Evolutionary conservation across 345 rosid genomes (phyloP), one percentile per base, ranked within the genome.

Genomic region (Microthlaspi erraticum): DNA sequence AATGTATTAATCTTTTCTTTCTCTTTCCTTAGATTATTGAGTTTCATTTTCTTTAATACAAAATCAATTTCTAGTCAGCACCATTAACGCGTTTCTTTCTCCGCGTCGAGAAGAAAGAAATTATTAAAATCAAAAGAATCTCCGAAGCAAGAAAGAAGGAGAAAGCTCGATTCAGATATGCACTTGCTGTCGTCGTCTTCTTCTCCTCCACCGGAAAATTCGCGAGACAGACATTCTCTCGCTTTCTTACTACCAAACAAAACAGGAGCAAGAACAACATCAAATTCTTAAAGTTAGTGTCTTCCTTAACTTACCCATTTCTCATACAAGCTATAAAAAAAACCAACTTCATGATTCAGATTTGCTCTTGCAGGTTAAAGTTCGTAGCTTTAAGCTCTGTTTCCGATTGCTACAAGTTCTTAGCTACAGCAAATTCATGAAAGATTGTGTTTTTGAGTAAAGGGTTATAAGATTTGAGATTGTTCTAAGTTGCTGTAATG

Each of bases 81-180:
- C 66, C 81, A 66, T 83, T 70, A 80, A 80, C 91, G 89, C 91
- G 91, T 91, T 85, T 70, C 71, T 16, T 68, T 75, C 70, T 60
- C 53, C 23, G 60, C 48, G 62, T 67, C 18, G 32, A 67, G 26
- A 23, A 23, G 26, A 23, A 23, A 23, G 26, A 23, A 23, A 23
- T 23, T 23, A 23, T 23, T 23, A 23, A 23, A 23, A 23, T 23
- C 26, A 2, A 23, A 23, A 23, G 26, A 23, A 23, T 23, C 26
- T 23, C 26, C 26, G 26, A 23, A 23, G 26, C 26, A 23, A 23
- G 26, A 23, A 23, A 23, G 26, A 23, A 23, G 26, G 26, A 23
- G 26, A 23, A 23, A 23, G 26, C 26, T 23, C 26, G 26, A 23
- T 23, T 23, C 86, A 78, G 93, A 90, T 83, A 93, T 87, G 83